A percentile compares a stretch with the other conserved stretches of the same genome.
Evolutionary conservation across 148 eudicot species (phyloP).

Genomic region (Euryodendron excelsum): DNA sequence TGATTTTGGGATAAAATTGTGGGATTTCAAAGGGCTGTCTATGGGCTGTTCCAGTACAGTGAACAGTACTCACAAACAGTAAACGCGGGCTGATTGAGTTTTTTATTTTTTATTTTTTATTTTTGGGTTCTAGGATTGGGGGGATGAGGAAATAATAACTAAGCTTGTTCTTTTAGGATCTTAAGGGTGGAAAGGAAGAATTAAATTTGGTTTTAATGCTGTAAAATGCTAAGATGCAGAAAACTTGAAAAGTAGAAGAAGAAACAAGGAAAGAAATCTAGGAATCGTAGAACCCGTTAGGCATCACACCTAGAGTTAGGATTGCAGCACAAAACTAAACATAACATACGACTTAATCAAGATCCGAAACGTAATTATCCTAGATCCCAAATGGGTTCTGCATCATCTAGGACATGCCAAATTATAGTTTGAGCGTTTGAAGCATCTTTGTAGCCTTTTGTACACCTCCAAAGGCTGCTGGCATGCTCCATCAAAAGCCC

Average conservation of each 20-base stretch:
- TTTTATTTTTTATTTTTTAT: neutral
- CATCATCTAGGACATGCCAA: neutral
- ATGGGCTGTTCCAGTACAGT: neutral
- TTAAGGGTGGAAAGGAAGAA: neutral
- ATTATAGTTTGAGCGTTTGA: neutral
- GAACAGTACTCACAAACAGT: neutral
- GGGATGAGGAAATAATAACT: neutral
- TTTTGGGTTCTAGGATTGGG: neutral
- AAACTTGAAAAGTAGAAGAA: neutral
- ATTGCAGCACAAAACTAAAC: neutral
- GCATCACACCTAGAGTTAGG: neutral
- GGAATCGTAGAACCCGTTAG: neutral
- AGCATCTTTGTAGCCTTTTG: neutral
- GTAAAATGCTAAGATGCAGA: neutral
- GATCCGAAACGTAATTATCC: neutral
- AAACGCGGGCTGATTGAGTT: neutral
- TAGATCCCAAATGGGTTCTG: neutral
- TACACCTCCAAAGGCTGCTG: neutral
- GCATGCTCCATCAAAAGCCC: neutral
- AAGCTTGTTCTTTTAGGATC: neutral
- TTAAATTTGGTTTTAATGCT: neutral
- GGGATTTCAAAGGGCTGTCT: too few relatives aligned
- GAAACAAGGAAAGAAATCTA: neutral
- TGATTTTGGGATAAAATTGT: neutral
- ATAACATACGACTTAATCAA: neutral